Percentiles rank a stretch among this genome's conserved stretches.
Conservation (phyloP, 2,329 filamentous ascomycete genomes). For the Xylaria sp. region DNA sequence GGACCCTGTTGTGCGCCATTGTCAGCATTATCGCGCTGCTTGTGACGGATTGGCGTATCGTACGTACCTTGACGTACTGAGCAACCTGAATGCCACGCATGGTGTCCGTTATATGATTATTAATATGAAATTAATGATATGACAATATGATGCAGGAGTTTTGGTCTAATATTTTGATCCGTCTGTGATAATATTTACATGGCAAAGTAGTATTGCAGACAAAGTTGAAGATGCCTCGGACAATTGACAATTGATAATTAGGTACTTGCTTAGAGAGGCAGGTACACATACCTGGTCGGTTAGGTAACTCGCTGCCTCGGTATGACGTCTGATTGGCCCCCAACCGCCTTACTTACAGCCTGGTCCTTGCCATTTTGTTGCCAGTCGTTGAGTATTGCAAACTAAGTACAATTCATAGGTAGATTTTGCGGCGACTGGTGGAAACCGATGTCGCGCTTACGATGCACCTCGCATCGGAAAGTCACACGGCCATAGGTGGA, state of each 20-base stretch:
- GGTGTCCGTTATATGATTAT: conserved; percentile 44
- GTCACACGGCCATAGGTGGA: no score
- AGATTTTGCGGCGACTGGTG: no score
- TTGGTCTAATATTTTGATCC: background rate
- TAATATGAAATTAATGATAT: background rate
- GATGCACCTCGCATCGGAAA: no score
- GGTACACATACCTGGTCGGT: background rate
- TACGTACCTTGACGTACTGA: conserved; percentile 76
- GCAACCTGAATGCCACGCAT: conserved; percentile 82
- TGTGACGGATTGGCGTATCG: background rate
- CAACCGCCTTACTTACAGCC: background rate
- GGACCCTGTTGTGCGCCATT: conserved; percentile 67
- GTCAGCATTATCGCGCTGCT: conserved; percentile 9
- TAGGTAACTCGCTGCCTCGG: conserved; percentile 33
- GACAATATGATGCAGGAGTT: background rate
- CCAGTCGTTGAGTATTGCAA: no score
- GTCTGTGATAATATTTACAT: conserved; percentile 4
- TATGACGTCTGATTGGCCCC: conserved; percentile 34
- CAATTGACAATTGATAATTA: no score
- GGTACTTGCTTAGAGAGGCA: conserved; percentile 5
- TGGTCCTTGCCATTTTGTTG: conserved; percentile 2
- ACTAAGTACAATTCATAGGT: no score
- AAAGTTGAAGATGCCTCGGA: conserved; percentile 2
- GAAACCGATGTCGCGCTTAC: no score
- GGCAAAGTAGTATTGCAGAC: background rate